Conservation (phyloP, 495 filamentous ascomycete genomes). For the Daldinia vernicosa region DNA sequence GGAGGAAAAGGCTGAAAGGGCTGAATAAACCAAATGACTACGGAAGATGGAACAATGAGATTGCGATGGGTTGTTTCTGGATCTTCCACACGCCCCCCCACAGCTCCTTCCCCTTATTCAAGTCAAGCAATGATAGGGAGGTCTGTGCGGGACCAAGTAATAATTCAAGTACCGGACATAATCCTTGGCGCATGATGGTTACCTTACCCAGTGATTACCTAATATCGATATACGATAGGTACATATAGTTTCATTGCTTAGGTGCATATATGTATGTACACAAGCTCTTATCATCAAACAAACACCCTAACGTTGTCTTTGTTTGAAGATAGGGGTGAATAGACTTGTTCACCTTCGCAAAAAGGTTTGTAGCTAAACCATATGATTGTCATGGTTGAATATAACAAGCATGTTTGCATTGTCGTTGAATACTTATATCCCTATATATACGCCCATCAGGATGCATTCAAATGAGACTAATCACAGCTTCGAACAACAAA, state of each 20-base stretch:
- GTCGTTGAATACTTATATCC: neutral
- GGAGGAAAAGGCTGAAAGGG: slow-evolving; percentile 14
- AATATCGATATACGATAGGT: neutral
- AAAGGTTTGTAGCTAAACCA: neutral
- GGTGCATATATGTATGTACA: neutral
- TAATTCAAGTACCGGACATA: neutral
- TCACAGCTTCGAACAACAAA: neutral
- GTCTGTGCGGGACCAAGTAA: neutral
- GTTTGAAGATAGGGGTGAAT: neutral
- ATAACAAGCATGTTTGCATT: neutral
- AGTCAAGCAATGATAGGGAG: neutral
- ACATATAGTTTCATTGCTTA: neutral
- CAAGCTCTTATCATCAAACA: neutral
- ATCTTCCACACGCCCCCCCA: slow-evolving; percentile 20
- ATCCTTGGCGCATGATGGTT: neutral
- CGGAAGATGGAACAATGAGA: slow-evolving; percentile 37
- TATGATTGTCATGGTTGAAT: neutral
- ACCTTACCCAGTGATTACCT: neutral
- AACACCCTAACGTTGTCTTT: neutral
- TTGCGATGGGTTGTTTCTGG: slow-evolving; percentile 34
- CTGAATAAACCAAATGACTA: slow-evolving; percentile 8
- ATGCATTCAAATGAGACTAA: neutral
- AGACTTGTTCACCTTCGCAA: neutral
- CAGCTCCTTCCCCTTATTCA: slow-evolving; percentile 32
- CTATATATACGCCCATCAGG: neutral